A percentile compares a stretch with the other conserved stretches of the same genome.
Conservation (phyloP, 306 rosid species). For the Gillenia trifoliata region DNA sequence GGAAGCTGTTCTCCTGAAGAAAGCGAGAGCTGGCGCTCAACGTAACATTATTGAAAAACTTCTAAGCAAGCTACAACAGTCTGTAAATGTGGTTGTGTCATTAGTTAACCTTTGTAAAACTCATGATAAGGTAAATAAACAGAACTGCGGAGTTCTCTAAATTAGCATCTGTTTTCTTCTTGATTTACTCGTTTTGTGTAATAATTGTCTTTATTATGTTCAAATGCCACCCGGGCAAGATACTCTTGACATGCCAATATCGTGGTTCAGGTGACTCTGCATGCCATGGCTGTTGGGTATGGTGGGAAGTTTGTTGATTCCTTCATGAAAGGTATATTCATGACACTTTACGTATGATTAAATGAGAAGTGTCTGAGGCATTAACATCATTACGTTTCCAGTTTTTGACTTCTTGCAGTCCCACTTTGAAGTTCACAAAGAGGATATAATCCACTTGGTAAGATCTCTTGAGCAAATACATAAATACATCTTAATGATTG, state of each 20-base stretch:
- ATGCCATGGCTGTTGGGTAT: slow-evolving; percentile 40
- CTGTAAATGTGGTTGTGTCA: slow-evolving; percentile 40
- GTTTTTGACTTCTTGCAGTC: slow-evolving; percentile 39
- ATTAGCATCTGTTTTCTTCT: not conserved
- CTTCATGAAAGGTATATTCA: slow-evolving; percentile 32
- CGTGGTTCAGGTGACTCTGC: slow-evolving; percentile 31
- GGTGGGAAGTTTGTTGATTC: slow-evolving; percentile 40
- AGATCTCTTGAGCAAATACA: not conserved
- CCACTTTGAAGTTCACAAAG: slow-evolving; percentile 24
- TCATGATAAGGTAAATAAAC: slow-evolving; percentile 27
- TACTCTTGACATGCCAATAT: slow-evolving; percentile 8
- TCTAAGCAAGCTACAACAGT: slow-evolving; percentile 23
- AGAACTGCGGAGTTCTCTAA: not conserved
- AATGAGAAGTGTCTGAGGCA: not conserved
- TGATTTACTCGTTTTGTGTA: not conserved
- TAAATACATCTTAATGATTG: slow-evolving; percentile 1
- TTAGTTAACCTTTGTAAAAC: slow-evolving; percentile 35
- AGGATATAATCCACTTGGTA: slow-evolving; percentile 33
- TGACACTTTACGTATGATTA: not conserved
- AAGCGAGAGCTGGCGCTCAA: slow-evolving; percentile 19
- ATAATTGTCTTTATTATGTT: not conserved
- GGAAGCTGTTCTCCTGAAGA: slow-evolving; percentile 18
- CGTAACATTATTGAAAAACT: slow-evolving; percentile 17
- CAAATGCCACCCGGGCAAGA: not conserved
- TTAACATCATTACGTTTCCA: slow-evolving; percentile 11